phyloP scores from a whole-genome alignment of 371 early-diverging fungal species.

The Lichtheimia hyalospora region DNA sequence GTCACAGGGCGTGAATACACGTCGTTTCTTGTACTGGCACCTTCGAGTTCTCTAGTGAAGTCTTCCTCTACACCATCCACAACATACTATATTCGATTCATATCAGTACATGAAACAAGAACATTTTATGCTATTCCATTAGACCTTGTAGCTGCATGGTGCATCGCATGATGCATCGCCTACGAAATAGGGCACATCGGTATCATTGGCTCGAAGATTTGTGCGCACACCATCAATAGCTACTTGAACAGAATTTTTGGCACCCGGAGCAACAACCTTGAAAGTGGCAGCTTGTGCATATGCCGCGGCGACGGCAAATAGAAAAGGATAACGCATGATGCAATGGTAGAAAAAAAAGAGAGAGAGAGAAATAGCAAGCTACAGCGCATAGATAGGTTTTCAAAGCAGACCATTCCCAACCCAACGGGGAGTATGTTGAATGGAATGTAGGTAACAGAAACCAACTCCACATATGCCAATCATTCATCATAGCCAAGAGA shows the following conservation, averaged over 20 bases:
- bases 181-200: constrained; percentile 45
- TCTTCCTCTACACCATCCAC: constrained; percentile 45
- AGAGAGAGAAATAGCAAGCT: no score
- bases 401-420: no score
- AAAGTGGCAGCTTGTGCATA: constrained; percentile 23
- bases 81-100: constrained; percentile 31
- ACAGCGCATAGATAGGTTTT: no score
- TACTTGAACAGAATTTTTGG: constrained; percentile 39
- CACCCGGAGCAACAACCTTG: constrained; percentile 54
- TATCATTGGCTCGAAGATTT: constrained; percentile 36
- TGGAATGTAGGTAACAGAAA: no score
- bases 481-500: no score
- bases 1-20: constrained; percentile 49
- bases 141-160: constrained; percentile 43
- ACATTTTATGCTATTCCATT: not conserved
- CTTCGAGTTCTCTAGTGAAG: constrained; percentile 44
- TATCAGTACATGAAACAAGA: not conserved
- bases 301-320: not conserved
- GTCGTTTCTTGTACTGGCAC: constrained; percentile 46
- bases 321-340: constrained; percentile 3
- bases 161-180: constrained; percentile 41
- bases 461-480: no score
- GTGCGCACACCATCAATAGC: constrained; percentile 45
- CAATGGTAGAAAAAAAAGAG: no score
- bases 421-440: no score